These are phyloP conservation scores for Rubia yunnanensis DNA, from an alignment of 257 asterid species.

Conservation along the genomic window DNA sequence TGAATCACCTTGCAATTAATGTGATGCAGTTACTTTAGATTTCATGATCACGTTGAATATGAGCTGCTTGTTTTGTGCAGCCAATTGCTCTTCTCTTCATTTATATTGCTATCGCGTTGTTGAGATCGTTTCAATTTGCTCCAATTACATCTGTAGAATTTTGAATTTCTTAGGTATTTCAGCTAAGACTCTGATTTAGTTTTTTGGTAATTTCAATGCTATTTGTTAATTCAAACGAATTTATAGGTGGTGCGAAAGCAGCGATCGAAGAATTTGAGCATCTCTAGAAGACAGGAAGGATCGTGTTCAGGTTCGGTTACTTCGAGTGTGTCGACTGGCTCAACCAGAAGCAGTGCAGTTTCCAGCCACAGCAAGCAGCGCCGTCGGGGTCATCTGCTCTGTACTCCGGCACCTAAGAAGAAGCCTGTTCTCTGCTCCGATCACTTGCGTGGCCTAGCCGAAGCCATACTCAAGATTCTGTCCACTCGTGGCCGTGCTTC, in stretches of 20 bases:
- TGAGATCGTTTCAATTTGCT: neutral
- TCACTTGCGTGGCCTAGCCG: conserved; percentile 59
- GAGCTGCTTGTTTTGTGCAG: neutral
- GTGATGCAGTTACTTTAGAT: neutral
- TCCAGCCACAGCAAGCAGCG: conserved; percentile 19
- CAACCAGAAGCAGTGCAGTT: conserved; percentile 13
- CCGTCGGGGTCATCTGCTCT: neutral
- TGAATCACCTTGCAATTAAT: neutral
- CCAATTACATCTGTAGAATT: neutral
- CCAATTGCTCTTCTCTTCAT: conserved; percentile 1
- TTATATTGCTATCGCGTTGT: neutral
- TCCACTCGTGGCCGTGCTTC: conserved; percentile 58
- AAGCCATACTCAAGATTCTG: conserved; percentile 56
- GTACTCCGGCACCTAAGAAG: conserved; percentile 12
- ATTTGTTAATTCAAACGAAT: neutral
- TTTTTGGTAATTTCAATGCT: neutral
- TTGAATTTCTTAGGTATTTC: neutral
- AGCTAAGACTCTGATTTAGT: neutral
- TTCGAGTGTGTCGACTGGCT: conserved; percentile 41
- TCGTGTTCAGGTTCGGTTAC: conserved; percentile 42
- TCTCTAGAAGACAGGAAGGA: conserved; percentile 25
- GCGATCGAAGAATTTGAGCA: conserved; percentile 45
- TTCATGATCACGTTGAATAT: neutral
- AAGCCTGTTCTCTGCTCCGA: conserved; percentile 31
- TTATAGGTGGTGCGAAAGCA: conserved; percentile 61